phyloP scores from a whole-genome alignment of 2,329 filamentous ascomycete species.

The Alternaria conjuncta region DNA sequence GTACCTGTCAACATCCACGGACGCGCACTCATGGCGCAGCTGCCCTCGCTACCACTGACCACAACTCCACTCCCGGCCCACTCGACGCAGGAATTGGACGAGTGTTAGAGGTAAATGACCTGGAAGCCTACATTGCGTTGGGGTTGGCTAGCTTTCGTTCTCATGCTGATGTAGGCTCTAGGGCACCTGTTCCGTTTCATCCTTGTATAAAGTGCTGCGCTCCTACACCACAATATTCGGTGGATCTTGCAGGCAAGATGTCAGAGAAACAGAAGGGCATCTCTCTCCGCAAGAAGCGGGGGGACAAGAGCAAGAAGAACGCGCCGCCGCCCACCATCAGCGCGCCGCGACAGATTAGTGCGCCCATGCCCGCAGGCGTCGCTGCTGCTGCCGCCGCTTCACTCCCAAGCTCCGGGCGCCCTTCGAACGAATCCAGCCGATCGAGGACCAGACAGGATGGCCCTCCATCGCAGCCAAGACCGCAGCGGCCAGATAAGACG shows the following conservation, averaged over 20 bases:
- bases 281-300: constrained; percentile 69
- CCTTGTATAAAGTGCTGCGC: not conserved
- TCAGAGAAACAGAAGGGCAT: constrained; percentile 62
- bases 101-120: not conserved
- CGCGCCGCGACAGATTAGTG: constrained; percentile 62
- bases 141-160: not conserved
- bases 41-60: not conserved
- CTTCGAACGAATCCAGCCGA: constrained; percentile 46
- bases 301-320: constrained; percentile 62
- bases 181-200: not conserved
- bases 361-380: constrained; percentile 44
- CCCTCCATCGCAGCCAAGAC: constrained; percentile 43
- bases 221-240: not conserved
- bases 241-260: constrained; percentile 43
- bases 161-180: not conserved
- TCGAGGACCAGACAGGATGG: constrained; percentile 40
- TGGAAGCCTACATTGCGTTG: not conserved
- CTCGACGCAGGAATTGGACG: not conserved
- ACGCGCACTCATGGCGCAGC: not conserved
- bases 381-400: constrained; percentile 33
- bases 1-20: constrained; percentile 10
- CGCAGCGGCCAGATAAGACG: constrained; percentile 59
- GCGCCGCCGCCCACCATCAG: constrained; percentile 52
- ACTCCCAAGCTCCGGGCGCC: constrained; percentile 45
- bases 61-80: not conserved